Evolutionary conservation across 2,329 filamentous ascomycete species (phyloP).

Genomic region (Aspergillus sp.): DNA sequence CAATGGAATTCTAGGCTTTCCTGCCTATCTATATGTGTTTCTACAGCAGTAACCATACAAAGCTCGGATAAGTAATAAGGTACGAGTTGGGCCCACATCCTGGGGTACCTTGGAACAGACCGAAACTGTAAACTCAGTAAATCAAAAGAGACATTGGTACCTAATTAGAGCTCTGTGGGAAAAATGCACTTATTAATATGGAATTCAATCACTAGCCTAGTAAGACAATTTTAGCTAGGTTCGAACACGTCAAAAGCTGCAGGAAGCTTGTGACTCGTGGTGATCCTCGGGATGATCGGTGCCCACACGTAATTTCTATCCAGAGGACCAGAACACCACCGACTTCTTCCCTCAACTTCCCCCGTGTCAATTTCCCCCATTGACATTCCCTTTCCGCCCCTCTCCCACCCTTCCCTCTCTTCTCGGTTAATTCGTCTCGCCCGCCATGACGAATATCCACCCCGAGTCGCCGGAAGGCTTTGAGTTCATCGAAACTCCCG

Average conservation of each 20-base stretch:
- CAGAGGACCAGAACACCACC: constrained; percentile 1
- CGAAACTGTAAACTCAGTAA: too few species aligned
- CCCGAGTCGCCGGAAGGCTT: constrained; percentile 50
- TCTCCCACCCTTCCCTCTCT: constrained; percentile 23
- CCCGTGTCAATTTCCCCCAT: constrained; percentile 13
- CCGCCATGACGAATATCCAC: constrained; percentile 41
- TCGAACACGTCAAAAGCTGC: neutral
- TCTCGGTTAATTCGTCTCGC: constrained; percentile 27
- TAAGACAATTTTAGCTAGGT: neutral
- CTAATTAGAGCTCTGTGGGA: neutral
- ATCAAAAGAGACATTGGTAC: neutral
- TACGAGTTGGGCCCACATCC: neutral
- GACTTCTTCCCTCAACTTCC: constrained; percentile 8
- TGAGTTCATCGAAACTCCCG: constrained; percentile 60
- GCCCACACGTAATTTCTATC: constrained; percentile 8
- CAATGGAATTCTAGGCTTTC: constrained; percentile 4
- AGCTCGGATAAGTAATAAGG: neutral
- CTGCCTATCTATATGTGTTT: neutral
- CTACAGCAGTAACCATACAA: too few species aligned
- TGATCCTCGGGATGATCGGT: constrained; percentile 4
- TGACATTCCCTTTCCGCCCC: constrained; percentile 20
- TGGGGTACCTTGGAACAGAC: neutral
- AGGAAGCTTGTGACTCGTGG: constrained; percentile 2
- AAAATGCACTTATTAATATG: neutral
- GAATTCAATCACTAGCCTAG: neutral